A percentile compares a stretch with the other conserved stretches of the same genome.
These are phyloP conservation scores for Pulveroboletus sp. DNA, from an alignment of 768 basidiomycete genomes.

Conservation along the genomic window DNA sequence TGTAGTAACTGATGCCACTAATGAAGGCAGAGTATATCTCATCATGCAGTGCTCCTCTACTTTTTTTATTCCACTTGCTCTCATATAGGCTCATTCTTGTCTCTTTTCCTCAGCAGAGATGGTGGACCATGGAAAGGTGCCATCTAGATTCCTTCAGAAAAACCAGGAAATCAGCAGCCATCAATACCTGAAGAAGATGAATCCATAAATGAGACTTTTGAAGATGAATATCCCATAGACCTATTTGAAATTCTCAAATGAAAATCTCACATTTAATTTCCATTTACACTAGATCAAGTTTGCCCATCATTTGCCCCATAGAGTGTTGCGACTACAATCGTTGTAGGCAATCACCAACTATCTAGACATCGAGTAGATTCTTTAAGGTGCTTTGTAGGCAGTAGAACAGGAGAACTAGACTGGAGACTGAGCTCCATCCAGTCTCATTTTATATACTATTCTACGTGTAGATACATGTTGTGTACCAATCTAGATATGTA, in stretches of 20 bases:
- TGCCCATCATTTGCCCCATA: slow-evolving; percentile 38
- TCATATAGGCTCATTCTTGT: slow-evolving; percentile 72
- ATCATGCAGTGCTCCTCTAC: slow-evolving; percentile 63
- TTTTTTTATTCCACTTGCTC: background rate
- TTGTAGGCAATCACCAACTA: no score
- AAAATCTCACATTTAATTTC: slow-evolving; percentile 57
- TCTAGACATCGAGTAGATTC: no score
- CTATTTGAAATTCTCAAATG: slow-evolving; percentile 41
- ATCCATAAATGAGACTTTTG: slow-evolving; percentile 42
- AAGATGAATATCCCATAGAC: slow-evolving; percentile 36
- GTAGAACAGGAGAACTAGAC: no score
- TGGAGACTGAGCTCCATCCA: no score
- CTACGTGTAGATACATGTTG: no score
- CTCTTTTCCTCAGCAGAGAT: slow-evolving; percentile 86
- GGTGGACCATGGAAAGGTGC: slow-evolving; percentile 86
- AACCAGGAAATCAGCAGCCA: slow-evolving; percentile 43
- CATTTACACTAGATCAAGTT: slow-evolving; percentile 55
- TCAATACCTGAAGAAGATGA: slow-evolving; percentile 73
- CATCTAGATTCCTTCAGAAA: slow-evolving; percentile 82
- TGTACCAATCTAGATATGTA: no score
- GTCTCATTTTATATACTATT: no score
- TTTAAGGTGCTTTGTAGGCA: no score
- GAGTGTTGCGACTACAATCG: no score
- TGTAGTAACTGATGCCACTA: slow-evolving; percentile 85
- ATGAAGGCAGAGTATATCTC: slow-evolving; percentile 93